These are phyloP conservation scores for Eucalyptus brandiana DNA, from an alignment of 345 rosid species.

Conservation along the genomic window DNA sequence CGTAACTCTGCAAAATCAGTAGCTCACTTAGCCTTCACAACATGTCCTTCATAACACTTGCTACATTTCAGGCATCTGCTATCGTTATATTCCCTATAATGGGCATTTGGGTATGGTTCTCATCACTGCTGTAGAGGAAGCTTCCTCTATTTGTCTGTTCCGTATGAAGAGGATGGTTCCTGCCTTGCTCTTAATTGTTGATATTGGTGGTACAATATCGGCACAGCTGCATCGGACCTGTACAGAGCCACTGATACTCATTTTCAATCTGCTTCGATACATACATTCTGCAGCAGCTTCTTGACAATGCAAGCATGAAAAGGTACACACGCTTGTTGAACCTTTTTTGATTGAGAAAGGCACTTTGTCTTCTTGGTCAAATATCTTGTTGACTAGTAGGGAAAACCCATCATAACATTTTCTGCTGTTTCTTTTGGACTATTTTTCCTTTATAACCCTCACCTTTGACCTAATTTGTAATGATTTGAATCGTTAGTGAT, in stretches of 20 bases:
- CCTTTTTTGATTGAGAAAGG: background rate
- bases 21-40: background rate
- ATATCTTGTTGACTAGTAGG: background rate
- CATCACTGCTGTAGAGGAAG: conserved; percentile 4
- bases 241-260: background rate
- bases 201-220: background rate
- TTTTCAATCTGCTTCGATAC: background rate
- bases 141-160: background rate
- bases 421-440: background rate
- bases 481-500: background rate
- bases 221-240: background rate
- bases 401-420: background rate
- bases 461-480: background rate
- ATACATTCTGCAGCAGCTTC: background rate
- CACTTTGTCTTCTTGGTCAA: background rate
- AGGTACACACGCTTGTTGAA: background rate
- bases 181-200: background rate
- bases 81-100: conserved; percentile 50
- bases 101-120: conserved; percentile 49
- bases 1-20: background rate
- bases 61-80: conserved; percentile 64
- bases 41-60: background rate
- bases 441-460: background rate
- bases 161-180: background rate
- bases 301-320: background rate